Base-by-base conservation (phyloP, 176 grass and related monocot genomes). In the Panicum miliaceum region DNA sequence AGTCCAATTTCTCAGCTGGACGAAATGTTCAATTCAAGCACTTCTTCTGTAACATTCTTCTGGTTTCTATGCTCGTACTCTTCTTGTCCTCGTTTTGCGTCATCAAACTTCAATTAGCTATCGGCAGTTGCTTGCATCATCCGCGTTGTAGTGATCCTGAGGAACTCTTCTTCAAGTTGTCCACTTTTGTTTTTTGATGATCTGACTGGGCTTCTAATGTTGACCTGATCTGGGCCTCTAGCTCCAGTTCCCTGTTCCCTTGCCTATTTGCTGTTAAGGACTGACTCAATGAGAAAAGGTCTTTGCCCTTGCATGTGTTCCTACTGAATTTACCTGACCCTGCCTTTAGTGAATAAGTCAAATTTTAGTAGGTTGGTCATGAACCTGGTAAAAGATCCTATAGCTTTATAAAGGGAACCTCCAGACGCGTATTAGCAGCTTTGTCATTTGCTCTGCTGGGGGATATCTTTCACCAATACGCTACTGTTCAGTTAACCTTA, bases 171-270 rank as follows among this genome's bases (percentile, higher is more conserved):
- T 85, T 34, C 76, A 80, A 85, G 53, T 70, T 76, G 32, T 6
- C 53, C 34, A 71, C 77, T 35, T 81, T 53, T 64, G 63, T 84
- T 73, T 26, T 26, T 47, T 51, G 19, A 82, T 50, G 18, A 50
- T 26, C 27, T 74, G 46, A 67, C 19, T 36, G 3, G 47, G 68
- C 48, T 23, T 50, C 32, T 69, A n/a, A 41, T 54, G 47, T 78
- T 86, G 88, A 90, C 72, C 29, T 86, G 83, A 75, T 86, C 78
- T 72, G 83, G 20, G 1, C n/a, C 50, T 71, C 8, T 58, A 57
- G 22, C 79, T 81, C 7, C 50, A 81, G 35, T 40, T 59, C 15
- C 36, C 34, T 25, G 35, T 40, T 59, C 15, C 36, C 34, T 25
- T 7, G 20, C 23, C 48, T 45, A 22, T 54, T 75, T 34, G 51